Conservation (phyloP, 2,329 filamentous ascomycete species). For the Colletotrichum tanaceti region DNA sequence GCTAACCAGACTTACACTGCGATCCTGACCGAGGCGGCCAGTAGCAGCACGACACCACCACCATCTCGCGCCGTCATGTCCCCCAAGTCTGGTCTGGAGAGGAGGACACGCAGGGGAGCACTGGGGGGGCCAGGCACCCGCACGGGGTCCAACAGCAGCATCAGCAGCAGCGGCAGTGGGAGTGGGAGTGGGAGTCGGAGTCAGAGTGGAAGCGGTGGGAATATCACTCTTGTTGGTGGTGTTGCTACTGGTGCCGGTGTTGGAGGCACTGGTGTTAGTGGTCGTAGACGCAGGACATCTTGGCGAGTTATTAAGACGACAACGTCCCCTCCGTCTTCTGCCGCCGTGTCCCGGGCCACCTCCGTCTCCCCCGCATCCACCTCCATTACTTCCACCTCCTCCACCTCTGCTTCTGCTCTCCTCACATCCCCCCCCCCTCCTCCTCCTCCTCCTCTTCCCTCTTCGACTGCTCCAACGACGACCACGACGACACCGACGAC, state of each 20-base stretch:
- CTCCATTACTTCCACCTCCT: too few relatives aligned
- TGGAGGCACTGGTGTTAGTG: too few relatives aligned
- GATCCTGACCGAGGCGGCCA: slow-evolving; percentile 30
- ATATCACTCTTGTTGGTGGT: background rate
- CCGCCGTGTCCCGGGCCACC: slow-evolving; percentile 30
- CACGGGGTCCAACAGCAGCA: slow-evolving; percentile 11
- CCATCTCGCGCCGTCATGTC: slow-evolving; percentile 15
- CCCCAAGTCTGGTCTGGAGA: slow-evolving; percentile 34
- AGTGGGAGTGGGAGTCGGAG: too few relatives aligned
- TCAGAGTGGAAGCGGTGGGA: too few relatives aligned
- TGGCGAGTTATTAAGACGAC: slow-evolving; percentile 40
- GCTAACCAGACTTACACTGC: slow-evolving; percentile 10
- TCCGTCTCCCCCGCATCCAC: slow-evolving; percentile 26
- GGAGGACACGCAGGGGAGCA: slow-evolving; percentile 33
- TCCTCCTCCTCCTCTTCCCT: too few relatives aligned
- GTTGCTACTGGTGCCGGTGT: too few relatives aligned
- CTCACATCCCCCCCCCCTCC: slow-evolving; percentile 27
- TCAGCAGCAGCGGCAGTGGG: slow-evolving; percentile 13
- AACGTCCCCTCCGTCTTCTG: slow-evolving; percentile 35
- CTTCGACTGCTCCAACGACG: slow-evolving; percentile 19
- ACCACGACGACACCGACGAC: slow-evolving; percentile 6
- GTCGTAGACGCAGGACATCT: slow-evolving; percentile 30
- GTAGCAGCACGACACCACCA: slow-evolving; percentile 17
- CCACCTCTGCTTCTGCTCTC: slow-evolving; percentile 4
- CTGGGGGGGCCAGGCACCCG: slow-evolving; percentile 27